phyloP scores from a whole-genome alignment of 2,329 filamentous ascomycete species.

The Diaporthe citrichinensis region DNA sequence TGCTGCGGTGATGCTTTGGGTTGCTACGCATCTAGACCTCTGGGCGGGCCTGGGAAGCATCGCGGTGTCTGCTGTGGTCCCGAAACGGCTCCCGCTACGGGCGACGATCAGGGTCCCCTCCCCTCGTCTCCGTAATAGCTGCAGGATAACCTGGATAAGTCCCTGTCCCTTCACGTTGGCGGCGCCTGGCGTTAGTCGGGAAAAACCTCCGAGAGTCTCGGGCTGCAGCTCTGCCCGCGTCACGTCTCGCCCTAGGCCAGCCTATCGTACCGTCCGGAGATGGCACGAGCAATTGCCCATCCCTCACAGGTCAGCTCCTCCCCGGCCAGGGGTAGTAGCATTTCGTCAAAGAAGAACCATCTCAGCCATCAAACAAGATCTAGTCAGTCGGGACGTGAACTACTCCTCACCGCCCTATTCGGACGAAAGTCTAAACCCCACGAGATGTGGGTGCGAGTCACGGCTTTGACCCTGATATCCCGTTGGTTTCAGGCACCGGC shows the following conservation, averaged over 20 bases:
- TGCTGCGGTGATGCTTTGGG: constrained; percentile 32
- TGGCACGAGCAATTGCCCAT: constrained; percentile 18
- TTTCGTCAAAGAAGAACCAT: not conserved
- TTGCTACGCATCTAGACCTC: constrained; percentile 17
- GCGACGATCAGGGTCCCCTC: constrained; percentile 36
- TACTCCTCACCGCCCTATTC: constrained; percentile 33
- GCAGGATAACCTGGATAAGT: not conserved
- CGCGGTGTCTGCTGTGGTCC: constrained; percentile 12
- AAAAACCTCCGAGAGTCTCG: constrained; percentile 23
- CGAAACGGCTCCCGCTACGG: constrained; percentile 25
- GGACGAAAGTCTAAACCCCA: constrained; percentile 34
- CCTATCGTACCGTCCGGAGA: constrained; percentile 17
- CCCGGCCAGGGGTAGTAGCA: not conserved
- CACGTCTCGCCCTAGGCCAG: not conserved
- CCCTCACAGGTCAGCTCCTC: not conserved
- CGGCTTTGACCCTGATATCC: constrained; percentile 26
- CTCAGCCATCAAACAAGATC: constrained; percentile 17
- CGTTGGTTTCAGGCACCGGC: constrained; percentile 28
- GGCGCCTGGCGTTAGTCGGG: constrained; percentile 27
- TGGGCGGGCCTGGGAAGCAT: constrained; percentile 26
- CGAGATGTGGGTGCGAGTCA: constrained; percentile 36
- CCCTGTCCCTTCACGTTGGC: constrained; percentile 8
- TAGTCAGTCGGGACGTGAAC: constrained; percentile 30
- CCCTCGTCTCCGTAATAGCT: constrained; percentile 17
- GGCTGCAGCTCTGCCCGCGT: not conserved